Base-by-base conservation (phyloP, 306 rosid genomes). In the Potentilla sterilis region DNA sequence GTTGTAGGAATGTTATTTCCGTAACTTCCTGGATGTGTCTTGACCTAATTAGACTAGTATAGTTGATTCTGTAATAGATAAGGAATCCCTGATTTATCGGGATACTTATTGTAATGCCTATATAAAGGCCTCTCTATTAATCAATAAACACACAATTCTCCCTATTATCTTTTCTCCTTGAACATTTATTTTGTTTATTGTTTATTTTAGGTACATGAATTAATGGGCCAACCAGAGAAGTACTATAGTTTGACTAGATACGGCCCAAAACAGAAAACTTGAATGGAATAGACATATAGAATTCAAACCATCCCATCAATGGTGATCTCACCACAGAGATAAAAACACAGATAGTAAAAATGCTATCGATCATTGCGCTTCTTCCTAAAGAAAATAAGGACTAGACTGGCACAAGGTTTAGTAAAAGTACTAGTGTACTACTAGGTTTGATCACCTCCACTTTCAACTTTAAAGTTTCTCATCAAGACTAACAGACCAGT, bases 351-450 rank as follows among this genome's bases (percentile, higher is more conserved):
- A 72, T 6, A 67, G 61, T 14, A 55, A 72, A 64, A 72, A 54
- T 78, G 68, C 68, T 34, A 16, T 81, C 13, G 61, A 84, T 84
- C 82, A 59, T 49, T 13, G 41, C 76, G 78, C 80, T 71, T 69
- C 85, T 80, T 83, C 77, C 80, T 80, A 34, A 86, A 35, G 43
- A 63, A 63, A 63, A 63, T 32, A 61, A 16, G 43, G 40, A 61
- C 59, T 46, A 11, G 13, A 67, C 51, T 42, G 35, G 71, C 83
- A 76, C 84, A 82, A 78, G 84, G 70, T 70, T 32, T 59, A 8
- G 68, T 34, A 43, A 77, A 62, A 61, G 75, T 54, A 73, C 69
- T 55, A 69, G 74, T 67, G 75, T 54, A 73, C 69, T 55, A 69
- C 78, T 67, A 69, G 81, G 84, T 44, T 72, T 28, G 51, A 41